Conservation (phyloP, 2,329 filamentous ascomycete species). For the Orbilia ellipsospora region DNA sequence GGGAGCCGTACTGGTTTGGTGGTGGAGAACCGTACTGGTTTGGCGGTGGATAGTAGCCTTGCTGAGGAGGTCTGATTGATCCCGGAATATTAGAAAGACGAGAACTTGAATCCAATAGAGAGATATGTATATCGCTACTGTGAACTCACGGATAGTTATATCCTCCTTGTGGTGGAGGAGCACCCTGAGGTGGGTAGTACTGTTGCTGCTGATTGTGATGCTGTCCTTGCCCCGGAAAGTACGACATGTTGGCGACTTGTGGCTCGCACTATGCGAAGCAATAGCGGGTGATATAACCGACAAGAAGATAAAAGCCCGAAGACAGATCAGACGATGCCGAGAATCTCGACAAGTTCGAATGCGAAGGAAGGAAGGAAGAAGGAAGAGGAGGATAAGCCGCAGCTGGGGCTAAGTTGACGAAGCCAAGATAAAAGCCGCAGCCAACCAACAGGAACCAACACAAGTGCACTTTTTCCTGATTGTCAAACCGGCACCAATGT, state of each 20-base stretch:
- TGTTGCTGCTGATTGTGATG: conserved; percentile 41
- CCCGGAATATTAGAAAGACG: conserved; percentile 4
- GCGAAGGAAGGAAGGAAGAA: neutral
- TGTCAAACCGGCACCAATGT: conserved; percentile 10
- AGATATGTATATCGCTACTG: neutral
- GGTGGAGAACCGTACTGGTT: conserved; percentile 30
- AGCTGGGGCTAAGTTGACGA: conserved; percentile 43
- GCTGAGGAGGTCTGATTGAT: conserved; percentile 16
- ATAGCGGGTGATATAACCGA: conserved; percentile 8
- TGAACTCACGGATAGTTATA: conserved; percentile 44
- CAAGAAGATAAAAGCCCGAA: neutral
- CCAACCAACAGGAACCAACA: conserved; percentile 10
- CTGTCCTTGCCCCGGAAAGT: conserved; percentile 44
- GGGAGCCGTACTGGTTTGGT: conserved; percentile 44
- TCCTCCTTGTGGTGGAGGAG: conserved; percentile 39
- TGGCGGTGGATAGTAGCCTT: conserved; percentile 16
- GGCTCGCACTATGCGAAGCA: conserved; percentile 28
- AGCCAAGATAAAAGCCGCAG: conserved; percentile 42
- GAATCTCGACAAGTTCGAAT: conserved; percentile 2
- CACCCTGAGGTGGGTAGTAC: conserved; percentile 39
- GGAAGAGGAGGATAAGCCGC: conserved; percentile 35
- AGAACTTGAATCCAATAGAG: neutral
- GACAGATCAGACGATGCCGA: neutral
- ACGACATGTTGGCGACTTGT: conserved; percentile 45
- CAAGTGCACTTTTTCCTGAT: conserved; percentile 5